These are phyloP conservation scores for Streptanthus diversifolius DNA, from an alignment of 345 rosid species.

Conservation along the genomic window DNA sequence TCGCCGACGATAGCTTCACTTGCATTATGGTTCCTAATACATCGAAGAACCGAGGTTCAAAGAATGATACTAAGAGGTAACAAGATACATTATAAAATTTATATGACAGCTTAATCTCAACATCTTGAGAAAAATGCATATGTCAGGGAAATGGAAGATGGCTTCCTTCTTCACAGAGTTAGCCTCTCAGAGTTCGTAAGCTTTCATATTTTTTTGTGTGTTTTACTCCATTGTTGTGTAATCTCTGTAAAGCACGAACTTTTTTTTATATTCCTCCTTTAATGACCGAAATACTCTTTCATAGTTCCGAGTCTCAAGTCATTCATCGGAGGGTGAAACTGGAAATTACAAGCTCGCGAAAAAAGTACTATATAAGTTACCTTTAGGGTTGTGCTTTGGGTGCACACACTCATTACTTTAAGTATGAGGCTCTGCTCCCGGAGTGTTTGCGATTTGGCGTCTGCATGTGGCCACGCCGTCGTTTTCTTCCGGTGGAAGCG, in stretches of 20 bases:
- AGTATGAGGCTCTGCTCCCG: conserved; percentile 50
- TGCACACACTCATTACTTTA: conserved; percentile 23
- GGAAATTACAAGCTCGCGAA: conserved; percentile 9
- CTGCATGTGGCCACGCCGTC: neutral
- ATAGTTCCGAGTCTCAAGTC: neutral
- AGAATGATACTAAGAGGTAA: conserved; percentile 29
- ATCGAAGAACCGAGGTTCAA: conserved; percentile 11
- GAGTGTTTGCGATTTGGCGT: conserved; percentile 7
- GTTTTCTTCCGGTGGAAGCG: conserved; percentile 33
- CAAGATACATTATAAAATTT: neutral
- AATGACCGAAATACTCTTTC: conserved; percentile 15
- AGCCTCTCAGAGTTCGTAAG: conserved; percentile 58
- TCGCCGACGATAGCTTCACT: conserved; percentile 33
- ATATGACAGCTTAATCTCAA: neutral
- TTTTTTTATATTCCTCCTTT: neutral
- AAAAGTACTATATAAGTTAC: neutral
- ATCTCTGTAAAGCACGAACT: neutral
- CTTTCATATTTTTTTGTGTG: neutral
- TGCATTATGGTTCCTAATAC: conserved; percentile 43
- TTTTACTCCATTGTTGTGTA: conserved; percentile 13
- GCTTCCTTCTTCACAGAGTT: conserved; percentile 79
- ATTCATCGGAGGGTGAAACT: conserved; percentile 17
- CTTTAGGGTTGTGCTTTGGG: conserved; percentile 24
- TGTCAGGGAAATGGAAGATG: conserved; percentile 50
- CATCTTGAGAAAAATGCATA: conserved; percentile 6